A percentile compares a stretch with the other conserved stretches of the same genome.
These are phyloP conservation scores for Mycena leptocephala DNA, from an alignment of 768 basidiomycete species.

Conservation along the genomic window DNA sequence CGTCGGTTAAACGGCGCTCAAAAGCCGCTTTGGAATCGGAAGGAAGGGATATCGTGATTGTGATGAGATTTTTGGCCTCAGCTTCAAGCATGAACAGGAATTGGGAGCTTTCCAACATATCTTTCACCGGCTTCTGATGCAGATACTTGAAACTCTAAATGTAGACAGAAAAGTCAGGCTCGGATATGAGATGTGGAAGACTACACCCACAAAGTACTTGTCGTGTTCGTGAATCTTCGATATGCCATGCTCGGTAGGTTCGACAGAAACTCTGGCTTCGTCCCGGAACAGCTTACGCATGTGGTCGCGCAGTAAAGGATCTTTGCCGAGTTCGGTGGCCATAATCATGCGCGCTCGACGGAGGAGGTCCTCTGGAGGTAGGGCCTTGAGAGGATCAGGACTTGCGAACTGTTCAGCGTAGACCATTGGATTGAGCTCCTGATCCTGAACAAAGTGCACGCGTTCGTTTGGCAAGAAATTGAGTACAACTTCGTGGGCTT, in stretches of 20 bases:
- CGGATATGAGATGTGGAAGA: neutral
- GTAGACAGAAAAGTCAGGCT: slow-evolving; percentile 17
- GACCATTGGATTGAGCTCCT: slow-evolving; percentile 82
- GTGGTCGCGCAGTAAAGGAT: slow-evolving; percentile 87
- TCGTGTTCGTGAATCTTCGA: slow-evolving; percentile 84
- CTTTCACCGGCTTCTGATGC: slow-evolving; percentile 78
- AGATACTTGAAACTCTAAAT: slow-evolving; percentile 96
- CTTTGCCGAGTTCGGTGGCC: slow-evolving; percentile 92
- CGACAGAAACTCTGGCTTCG: slow-evolving; percentile 83
- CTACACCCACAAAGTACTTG: slow-evolving; percentile 74
- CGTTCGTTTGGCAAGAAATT: slow-evolving; percentile 80
- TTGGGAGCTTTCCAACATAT: slow-evolving; percentile 82
- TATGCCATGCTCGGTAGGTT: slow-evolving; percentile 91
- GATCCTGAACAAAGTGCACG: slow-evolving; percentile 85
- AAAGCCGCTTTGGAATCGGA: slow-evolving; percentile 75
- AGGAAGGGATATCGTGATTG: slow-evolving; percentile 79
- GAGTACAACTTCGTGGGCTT: slow-evolving; percentile 86
- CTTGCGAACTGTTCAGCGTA: slow-evolving; percentile 92
- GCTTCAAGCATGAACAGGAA: slow-evolving; percentile 94
- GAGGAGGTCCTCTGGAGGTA: slow-evolving; percentile 78
- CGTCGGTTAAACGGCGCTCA: slow-evolving; percentile 82
- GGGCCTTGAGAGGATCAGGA: slow-evolving; percentile 72
- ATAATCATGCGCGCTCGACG: slow-evolving; percentile 87
- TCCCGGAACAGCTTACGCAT: slow-evolving; percentile 84
- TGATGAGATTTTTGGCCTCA: slow-evolving; percentile 91